A percentile compares a stretch with the other conserved stretches of the same genome.
Conservation (phyloP, 1,284 basidiomycete species). For the Ganoderma lucidum region DNA sequence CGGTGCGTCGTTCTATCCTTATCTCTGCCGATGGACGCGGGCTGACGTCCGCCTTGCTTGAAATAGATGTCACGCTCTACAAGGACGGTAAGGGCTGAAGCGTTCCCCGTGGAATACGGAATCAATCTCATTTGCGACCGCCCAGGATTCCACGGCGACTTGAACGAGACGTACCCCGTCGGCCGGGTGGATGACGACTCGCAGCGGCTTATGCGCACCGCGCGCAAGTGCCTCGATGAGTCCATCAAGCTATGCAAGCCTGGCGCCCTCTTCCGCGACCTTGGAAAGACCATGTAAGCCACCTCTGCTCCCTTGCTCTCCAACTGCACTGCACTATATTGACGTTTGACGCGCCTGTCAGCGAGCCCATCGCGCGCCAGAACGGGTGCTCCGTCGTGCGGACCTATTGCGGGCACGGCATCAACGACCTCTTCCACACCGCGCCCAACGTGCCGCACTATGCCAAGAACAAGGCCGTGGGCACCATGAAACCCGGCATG, state of each 20-base stretch:
- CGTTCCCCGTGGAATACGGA: too few species aligned
- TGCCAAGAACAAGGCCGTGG: constrained; percentile 85
- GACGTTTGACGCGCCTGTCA: constrained; percentile 37
- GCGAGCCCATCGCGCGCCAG: constrained; percentile 83
- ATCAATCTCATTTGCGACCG: neutral
- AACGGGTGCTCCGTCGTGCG: constrained; percentile 87
- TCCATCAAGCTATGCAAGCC: constrained; percentile 93
- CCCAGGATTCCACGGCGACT: constrained; percentile 86
- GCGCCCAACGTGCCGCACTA: constrained; percentile 86
- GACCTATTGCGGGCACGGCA: constrained; percentile 91
- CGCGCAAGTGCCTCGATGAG: constrained; percentile 84
- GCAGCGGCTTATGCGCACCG: constrained; percentile 80
- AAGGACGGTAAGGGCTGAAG: constrained; percentile 63
- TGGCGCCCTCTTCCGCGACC: constrained; percentile 85
- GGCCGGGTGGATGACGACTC: constrained; percentile 88
- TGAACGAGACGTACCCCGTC: constrained; percentile 92
- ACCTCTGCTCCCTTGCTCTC: neutral
- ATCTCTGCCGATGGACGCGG: neutral
- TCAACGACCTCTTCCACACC: constrained; percentile 85
- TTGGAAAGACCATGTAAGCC: constrained; percentile 79
- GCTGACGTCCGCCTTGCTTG: neutral
- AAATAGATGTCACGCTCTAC: constrained; percentile 68
- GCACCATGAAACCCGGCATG: constrained; percentile 88
- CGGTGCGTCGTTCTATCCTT: constrained; percentile 53
- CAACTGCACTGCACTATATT: neutral